Conservation (phyloP, 163 green algal species). For the Trebouxia gelatinosa region DNA sequence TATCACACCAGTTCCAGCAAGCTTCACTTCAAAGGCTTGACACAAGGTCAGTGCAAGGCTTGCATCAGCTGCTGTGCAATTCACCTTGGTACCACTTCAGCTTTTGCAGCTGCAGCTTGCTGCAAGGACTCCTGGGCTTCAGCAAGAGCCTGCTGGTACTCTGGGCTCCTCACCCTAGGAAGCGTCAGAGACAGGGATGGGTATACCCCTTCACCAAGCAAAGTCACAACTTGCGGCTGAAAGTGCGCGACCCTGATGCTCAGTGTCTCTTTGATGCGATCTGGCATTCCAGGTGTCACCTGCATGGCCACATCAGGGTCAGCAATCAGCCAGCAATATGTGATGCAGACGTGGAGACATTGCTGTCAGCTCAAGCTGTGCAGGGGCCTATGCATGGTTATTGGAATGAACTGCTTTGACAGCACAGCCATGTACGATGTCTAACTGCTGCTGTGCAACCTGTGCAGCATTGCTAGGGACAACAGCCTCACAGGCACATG, state of each 20-base stretch:
- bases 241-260: slow-evolving; percentile 78
- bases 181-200: slow-evolving; percentile 55
- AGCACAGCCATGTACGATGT: neutral
- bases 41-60: neutral
- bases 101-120: neutral
- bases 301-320: slow-evolving; percentile 38
- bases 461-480: neutral
- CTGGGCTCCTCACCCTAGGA: slow-evolving; percentile 51
- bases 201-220: slow-evolving; percentile 71
- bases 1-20: neutral
- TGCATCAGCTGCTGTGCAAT: neutral
- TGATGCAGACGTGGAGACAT: neutral
- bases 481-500: neutral
- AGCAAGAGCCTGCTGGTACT: slow-evolving; percentile 38
- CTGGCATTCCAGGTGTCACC: slow-evolving; percentile 61
- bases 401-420: neutral
- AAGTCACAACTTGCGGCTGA: slow-evolving; percentile 62
- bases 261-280: slow-evolving; percentile 65
- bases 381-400: neutral
- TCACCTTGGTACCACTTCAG: neutral
- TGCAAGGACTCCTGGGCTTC: slow-evolving; percentile 32
- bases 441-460: neutral
- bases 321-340: neutral
- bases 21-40: neutral
- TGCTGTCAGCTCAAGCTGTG: neutral